phyloP scores from a whole-genome alignment of 306 rosid species.

The Trifolium repens region DNA sequence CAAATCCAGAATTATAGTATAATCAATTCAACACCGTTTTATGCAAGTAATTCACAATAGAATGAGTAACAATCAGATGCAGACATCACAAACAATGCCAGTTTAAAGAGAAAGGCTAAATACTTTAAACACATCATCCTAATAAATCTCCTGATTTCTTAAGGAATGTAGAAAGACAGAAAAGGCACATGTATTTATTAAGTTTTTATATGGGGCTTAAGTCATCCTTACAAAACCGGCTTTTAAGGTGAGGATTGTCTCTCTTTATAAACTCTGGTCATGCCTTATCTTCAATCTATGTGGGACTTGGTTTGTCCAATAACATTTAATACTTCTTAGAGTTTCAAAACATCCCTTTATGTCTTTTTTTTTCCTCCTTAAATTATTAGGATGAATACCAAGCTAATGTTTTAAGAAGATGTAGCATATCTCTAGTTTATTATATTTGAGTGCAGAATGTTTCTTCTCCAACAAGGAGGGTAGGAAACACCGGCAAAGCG shows the following conservation, averaged over 20 bases:
- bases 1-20: constrained; percentile 36
- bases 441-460: constrained; percentile 31
- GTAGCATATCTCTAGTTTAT: constrained; percentile 23
- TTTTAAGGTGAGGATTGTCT: no score
- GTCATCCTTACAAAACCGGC: no score
- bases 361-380: background rate
- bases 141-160: constrained; percentile 19
- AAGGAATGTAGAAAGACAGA: constrained; percentile 8
- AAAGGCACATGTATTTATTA: constrained; percentile 7
- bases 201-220: no score
- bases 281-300: no score
- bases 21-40: constrained; percentile 26
- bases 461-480: background rate
- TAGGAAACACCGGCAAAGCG: background rate
- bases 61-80: constrained; percentile 24
- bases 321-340: constrained; percentile 19
- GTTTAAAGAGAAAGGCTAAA: constrained; percentile 33
- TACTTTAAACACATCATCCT: constrained; percentile 14
- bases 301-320: background rate
- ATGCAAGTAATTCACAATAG: constrained; percentile 35
- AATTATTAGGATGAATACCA: constrained; percentile 7
- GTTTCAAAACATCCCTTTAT: constrained; percentile 35
- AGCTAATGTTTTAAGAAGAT: constrained; percentile 25
- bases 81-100: constrained; percentile 29
- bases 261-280: no score